Conservation (phyloP, 2,329 filamentous ascomycete genomes). For the Beauveria sp. region DNA sequence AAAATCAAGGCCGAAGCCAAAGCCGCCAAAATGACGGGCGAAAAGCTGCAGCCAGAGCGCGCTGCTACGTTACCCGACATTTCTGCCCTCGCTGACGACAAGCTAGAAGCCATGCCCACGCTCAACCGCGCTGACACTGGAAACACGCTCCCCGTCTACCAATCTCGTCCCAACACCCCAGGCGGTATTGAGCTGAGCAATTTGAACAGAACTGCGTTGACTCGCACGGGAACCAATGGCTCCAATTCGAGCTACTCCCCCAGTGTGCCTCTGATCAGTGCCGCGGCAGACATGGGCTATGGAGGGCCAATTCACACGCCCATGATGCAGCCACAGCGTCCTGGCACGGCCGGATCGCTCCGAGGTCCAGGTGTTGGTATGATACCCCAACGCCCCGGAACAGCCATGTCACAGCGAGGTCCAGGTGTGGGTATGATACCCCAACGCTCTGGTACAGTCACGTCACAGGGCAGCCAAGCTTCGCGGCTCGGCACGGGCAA, state of each 20-base stretch:
- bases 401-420: slow-evolving; percentile 28
- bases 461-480: slow-evolving; percentile 27
- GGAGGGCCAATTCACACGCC: slow-evolving; percentile 30
- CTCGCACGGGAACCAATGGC: slow-evolving; percentile 44
- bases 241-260: slow-evolving; percentile 57
- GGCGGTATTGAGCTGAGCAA: slow-evolving; percentile 44
- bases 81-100: slow-evolving; percentile 32
- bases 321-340: slow-evolving; percentile 20
- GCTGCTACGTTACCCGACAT: slow-evolving; percentile 61
- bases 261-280: slow-evolving; percentile 52
- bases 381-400: slow-evolving; percentile 25
- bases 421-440: slow-evolving; percentile 10
- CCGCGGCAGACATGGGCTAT: slow-evolving; percentile 55
- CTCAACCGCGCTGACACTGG: slow-evolving; percentile 53
- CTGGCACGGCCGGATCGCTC: slow-evolving; percentile 30
- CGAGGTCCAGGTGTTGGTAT: slow-evolving; percentile 16
- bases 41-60: slow-evolving; percentile 40
- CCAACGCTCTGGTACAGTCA: slow-evolving; percentile 28
- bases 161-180: slow-evolving; percentile 50
- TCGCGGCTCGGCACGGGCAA: slow-evolving; percentile 14
- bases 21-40: slow-evolving; percentile 45
- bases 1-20: slow-evolving; percentile 43
- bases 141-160: slow-evolving; percentile 54
- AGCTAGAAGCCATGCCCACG: slow-evolving; percentile 50
- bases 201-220: slow-evolving; percentile 40